Evolutionary conservation across 371 early-diverging fungal species (phyloP).

Genomic region (Syncephalis fuscata): DNA sequence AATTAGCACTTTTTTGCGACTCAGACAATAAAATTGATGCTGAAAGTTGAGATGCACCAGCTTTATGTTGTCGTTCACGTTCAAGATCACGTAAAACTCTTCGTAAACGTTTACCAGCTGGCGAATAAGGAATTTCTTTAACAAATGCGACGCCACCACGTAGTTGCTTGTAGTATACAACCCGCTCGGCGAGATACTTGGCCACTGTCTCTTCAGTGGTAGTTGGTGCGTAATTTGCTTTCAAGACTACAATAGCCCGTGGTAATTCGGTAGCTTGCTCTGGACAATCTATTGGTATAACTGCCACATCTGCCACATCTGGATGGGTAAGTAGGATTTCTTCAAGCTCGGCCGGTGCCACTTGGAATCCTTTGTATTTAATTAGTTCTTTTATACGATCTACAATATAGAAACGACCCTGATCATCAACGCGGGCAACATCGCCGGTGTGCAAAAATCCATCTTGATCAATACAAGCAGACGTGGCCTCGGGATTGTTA

Average conservation of each 20-base stretch:
- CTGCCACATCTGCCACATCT: slow-evolving; percentile 52
- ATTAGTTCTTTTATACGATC: slow-evolving; percentile 66
- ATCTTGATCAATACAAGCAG: slow-evolving; percentile 39
- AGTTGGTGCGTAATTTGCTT: slow-evolving; percentile 9
- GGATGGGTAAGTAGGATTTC: slow-evolving; percentile 47
- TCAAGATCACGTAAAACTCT: slow-evolving; percentile 5
- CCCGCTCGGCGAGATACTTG: slow-evolving; percentile 33
- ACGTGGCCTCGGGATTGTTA: slow-evolving; percentile 46
- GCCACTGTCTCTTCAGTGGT: slow-evolving; percentile 17
- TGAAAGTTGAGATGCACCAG: too few relatives aligned
- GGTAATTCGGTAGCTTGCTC: slow-evolving; percentile 59
- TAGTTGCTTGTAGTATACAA: slow-evolving; percentile 55
- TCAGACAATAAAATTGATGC: too few relatives aligned
- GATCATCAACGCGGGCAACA: slow-evolving; percentile 38
- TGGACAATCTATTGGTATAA: slow-evolving; percentile 16
- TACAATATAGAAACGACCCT: slow-evolving; percentile 38
- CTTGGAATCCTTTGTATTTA: slow-evolving; percentile 64
- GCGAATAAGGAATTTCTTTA: slow-evolving; percentile 54
- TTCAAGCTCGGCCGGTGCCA: slow-evolving; percentile 63
- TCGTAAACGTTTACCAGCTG: slow-evolving; percentile 71
- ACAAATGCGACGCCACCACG: slow-evolving; percentile 65
- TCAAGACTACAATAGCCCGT: slow-evolving; percentile 49
- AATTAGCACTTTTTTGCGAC: too few relatives aligned
- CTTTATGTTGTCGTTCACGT: background rate
- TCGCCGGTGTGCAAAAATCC: slow-evolving; percentile 82